phyloP scores from a whole-genome alignment of 192 early-diverging fungal species.

The Coemansia sp. region DNA sequence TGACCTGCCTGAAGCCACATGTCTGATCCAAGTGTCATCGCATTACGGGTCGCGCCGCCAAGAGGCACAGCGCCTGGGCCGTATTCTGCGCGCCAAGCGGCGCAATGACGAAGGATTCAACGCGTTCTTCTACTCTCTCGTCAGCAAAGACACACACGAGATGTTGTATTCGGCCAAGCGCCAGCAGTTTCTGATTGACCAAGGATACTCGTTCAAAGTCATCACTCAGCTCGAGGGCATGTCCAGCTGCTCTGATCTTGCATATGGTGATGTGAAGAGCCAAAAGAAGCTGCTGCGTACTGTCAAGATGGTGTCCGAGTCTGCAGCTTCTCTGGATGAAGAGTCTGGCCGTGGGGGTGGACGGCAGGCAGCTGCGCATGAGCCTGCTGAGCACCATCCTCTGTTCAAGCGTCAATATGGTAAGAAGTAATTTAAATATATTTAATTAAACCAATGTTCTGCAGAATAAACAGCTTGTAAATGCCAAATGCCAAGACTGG shows the following conservation, averaged over 20 bases:
- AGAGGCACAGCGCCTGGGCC: constrained; percentile 95
- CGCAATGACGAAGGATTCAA: constrained; percentile 93
- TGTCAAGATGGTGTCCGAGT: constrained; percentile 74
- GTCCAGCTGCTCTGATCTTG: constrained; percentile 73
- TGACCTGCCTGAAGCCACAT: constrained; percentile 97
- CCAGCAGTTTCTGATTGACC: constrained; percentile 99
- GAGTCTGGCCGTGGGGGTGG: constrained; percentile 45
- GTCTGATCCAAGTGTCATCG: constrained; percentile 97
- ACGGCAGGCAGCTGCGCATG: constrained; percentile 39
- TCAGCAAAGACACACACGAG: constrained; percentile 97
- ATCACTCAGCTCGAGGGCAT: constrained; percentile 95
- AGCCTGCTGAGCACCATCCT: constrained; percentile 60
- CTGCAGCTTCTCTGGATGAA: constrained; percentile 57
- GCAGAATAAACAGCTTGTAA: no score
- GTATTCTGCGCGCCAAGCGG: constrained; percentile 92
- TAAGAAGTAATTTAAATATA: constrained; percentile 1
- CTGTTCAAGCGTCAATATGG: constrained; percentile 68
- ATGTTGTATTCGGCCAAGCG: constrained; percentile 98
- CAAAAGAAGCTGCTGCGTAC: constrained; percentile 85
- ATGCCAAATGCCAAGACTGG: no score
- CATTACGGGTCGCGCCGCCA: constrained; percentile 98
- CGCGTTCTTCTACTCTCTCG: constrained; percentile 98
- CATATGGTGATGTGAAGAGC: constrained; percentile 68
- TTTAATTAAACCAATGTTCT: no score
- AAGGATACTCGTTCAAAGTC: constrained; percentile 99